Percentiles rank a stretch among this genome's conserved stretches.
phyloP scores from a whole-genome alignment of 2,329 filamentous ascomycete genomes.

The Exophiala xenobiotica region DNA sequence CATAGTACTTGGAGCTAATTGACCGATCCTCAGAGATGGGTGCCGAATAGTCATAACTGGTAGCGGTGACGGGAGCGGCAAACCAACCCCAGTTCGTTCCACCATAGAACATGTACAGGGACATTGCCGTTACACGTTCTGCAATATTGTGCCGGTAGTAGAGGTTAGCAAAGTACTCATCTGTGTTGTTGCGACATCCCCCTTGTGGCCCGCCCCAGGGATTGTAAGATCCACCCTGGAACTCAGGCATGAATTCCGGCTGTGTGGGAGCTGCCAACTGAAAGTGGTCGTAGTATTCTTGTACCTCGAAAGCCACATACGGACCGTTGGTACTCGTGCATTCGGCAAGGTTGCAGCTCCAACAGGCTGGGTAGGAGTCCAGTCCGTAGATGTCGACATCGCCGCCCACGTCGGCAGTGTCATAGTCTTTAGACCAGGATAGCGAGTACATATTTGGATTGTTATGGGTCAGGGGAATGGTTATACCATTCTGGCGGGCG shows the following conservation, averaged over 20 bases:
- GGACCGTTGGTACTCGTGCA: not conserved
- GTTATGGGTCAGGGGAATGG: not conserved
- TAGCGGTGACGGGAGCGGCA: not conserved
- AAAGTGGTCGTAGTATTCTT: not conserved
- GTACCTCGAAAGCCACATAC: constrained; percentile 1
- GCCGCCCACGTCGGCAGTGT: not conserved
- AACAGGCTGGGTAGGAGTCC: not conserved
- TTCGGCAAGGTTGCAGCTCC: not conserved
- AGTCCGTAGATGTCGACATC: not conserved
- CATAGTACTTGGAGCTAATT: not conserved
- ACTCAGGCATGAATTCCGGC: not conserved
- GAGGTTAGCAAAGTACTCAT: not conserved
- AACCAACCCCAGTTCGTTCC: not conserved
- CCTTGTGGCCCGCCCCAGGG: not conserved
- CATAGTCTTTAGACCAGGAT: not conserved
- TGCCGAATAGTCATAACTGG: not conserved
- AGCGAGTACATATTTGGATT: not conserved
- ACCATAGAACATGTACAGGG: constrained; percentile 1
- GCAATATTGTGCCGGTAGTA: not conserved
- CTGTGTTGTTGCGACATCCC: not conserved
- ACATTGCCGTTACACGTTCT: not conserved
- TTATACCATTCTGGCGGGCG: not conserved
- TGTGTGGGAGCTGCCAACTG: not conserved
- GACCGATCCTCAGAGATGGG: not conserved
- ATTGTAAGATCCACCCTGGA: not conserved